Conservation (phyloP, 78 protist genomes). For the Dictyostelium intermedium region DNA sequence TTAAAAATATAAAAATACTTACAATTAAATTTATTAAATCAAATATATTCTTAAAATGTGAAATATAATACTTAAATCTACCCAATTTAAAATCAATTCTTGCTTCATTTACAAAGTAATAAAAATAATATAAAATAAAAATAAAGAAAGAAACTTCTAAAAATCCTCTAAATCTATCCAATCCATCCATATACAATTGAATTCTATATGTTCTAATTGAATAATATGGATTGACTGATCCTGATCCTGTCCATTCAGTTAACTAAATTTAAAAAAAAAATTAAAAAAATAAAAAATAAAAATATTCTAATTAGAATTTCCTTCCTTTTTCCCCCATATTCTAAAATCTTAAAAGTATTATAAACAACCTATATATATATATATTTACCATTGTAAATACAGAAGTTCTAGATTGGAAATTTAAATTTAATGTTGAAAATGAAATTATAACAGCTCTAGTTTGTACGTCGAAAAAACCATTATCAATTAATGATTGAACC, state of each 20-base stretch:
- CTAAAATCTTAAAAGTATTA: too few relatives aligned
- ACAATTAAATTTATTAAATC: constrained; percentile 49
- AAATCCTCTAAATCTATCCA: constrained; percentile 62
- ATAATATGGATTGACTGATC: constrained; percentile 41
- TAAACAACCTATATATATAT: too few relatives aligned
- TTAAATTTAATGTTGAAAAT: constrained; percentile 27
- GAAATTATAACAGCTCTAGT: constrained; percentile 66
- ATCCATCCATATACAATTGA: constrained; percentile 21
- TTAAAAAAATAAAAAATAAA: not conserved
- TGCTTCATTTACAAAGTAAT: constrained; percentile 48
- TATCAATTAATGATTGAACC: not conserved
- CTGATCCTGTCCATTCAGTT: constrained; percentile 54
- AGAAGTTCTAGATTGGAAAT: constrained; percentile 46
- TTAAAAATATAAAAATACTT: too few relatives aligned
- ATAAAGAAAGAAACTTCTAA: constrained; percentile 24
- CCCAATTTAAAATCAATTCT: constrained; percentile 50
- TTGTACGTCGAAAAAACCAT: constrained; percentile 25
- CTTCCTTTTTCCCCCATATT: too few relatives aligned
- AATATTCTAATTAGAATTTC: not conserved
- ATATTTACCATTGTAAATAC: constrained; percentile 9
- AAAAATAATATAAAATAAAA: constrained; percentile 29
- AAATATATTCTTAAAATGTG: constrained; percentile 34
- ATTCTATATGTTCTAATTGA: constrained; percentile 65
- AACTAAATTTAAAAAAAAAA: not conserved
- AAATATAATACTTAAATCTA: constrained; percentile 24